These are phyloP conservation scores for Globisporangium echinulatum DNA, from an alignment of 352 stramenopile species.

Conservation along the genomic window DNA sequence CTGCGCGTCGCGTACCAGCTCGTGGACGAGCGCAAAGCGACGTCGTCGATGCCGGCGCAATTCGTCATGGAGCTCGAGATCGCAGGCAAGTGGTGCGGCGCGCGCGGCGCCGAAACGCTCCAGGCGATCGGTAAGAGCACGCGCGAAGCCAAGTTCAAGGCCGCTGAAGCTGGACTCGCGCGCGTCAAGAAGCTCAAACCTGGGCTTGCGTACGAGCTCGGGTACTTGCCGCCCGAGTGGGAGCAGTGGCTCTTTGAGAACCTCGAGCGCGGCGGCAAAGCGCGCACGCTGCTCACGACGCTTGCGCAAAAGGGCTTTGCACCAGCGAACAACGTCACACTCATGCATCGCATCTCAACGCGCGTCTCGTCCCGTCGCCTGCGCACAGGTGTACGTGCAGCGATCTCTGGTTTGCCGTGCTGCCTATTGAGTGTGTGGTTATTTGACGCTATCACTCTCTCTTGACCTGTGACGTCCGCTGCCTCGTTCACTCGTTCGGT, in stretches of 20 bases:
- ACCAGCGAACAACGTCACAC: slow-evolving; percentile 28
- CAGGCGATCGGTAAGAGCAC: slow-evolving; percentile 44
- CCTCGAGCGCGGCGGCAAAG: slow-evolving; percentile 37
- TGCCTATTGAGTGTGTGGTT: neutral
- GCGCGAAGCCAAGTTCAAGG: slow-evolving; percentile 70
- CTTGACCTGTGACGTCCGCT: neutral
- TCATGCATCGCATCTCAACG: slow-evolving; percentile 66
- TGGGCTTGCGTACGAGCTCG: slow-evolving; percentile 42
- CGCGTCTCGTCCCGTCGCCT: slow-evolving; percentile 43
- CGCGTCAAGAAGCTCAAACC: slow-evolving; percentile 56
- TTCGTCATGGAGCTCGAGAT: slow-evolving; percentile 50
- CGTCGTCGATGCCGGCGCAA: slow-evolving; percentile 20
- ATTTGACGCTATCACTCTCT: neutral
- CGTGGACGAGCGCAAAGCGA: slow-evolving; percentile 37
- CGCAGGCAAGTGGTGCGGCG: slow-evolving; percentile 40
- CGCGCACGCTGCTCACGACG: slow-evolving; percentile 44
- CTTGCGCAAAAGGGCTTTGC: slow-evolving; percentile 58
- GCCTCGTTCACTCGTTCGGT: slow-evolving; percentile 1
- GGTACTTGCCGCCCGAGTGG: slow-evolving; percentile 48
- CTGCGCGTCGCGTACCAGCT: slow-evolving; percentile 43
- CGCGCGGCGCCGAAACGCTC: slow-evolving; percentile 26
- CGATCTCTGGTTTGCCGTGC: neutral
- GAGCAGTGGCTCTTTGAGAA: slow-evolving; percentile 56
- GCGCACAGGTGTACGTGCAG: slow-evolving; percentile 29
- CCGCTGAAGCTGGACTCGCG: slow-evolving; percentile 43